Base-by-base conservation (phyloP, 1,284 basidiomycete genomes). In the Leucoagaricus sp. region DNA sequence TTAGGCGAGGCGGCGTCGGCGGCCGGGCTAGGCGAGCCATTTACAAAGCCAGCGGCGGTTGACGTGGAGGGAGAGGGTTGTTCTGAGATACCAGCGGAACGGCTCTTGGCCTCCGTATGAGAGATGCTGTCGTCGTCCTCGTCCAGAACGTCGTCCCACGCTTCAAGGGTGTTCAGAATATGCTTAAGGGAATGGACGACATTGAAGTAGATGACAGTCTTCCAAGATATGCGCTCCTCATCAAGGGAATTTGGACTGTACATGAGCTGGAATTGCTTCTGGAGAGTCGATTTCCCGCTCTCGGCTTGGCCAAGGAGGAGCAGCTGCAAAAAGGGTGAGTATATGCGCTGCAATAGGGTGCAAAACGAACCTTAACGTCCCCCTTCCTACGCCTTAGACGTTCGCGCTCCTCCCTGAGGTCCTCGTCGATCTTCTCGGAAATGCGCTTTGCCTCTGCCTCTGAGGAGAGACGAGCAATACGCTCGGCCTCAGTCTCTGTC, bases 251-350 rank as follows among this genome's bases (percentile, higher is more conserved):
- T 79, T 1, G 91, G 91, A 61, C 83, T 87, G 72, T 92, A 91
- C 81, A 93, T 87, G 60, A 93, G 82, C 71, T 93, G 91, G 65
- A 93, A 93, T 68, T 93, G 89, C 67, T 92, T 91, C 69, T 90
- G 88, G 29, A 92, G 78, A 0, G 89, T 91, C 17, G 86, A 89
- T 69, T 91, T 92, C 62, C 89, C 90, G 26, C 87, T 90, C 75
- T 92, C 89, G 45, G 90, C 89, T 63, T 92, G 89, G 38, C 89
- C 89, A 45, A 92, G 82, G 51, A 92, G 79, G 17, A 92, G 75
- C 41, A 92, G 74, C 89, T 92, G 62, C 12, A 59, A 31, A 31
- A 42, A 29, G 51, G 51, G 59, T 73, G 64, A 67, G 67, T 75
- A 67, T 71, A 70, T 72, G 73, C 71, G 71, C 60, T n/a, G 21